Conservation (phyloP, 768 basidiomycete species). For the Fomitopsis serialis region DNA sequence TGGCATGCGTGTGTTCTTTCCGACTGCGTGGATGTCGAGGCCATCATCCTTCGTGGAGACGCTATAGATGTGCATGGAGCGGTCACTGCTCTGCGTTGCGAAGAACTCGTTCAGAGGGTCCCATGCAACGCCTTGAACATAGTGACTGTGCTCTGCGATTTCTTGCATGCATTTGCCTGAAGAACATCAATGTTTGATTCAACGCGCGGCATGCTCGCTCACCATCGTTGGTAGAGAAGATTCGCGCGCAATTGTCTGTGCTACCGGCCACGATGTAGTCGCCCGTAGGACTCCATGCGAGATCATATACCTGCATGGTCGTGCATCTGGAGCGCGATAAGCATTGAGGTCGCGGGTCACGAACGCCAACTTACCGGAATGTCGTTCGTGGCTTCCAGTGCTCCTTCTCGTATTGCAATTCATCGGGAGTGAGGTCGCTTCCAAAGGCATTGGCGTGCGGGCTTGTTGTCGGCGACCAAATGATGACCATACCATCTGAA, state of each 20-base stretch:
- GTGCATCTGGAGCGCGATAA: conserved; percentile 57
- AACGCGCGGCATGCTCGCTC: conserved; percentile 13
- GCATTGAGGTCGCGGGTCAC: not conserved
- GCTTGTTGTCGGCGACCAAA: conserved; percentile 83
- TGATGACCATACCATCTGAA: conserved; percentile 93
- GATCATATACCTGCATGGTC: conserved; percentile 94
- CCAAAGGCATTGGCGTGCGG: conserved; percentile 74
- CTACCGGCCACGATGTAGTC: conserved; percentile 94
- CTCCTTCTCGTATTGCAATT: conserved; percentile 87
- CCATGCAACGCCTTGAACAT: conserved; percentile 99
- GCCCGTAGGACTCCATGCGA: conserved; percentile 95
- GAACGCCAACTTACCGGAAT: conserved; percentile 51
- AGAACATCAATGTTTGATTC: not conserved
- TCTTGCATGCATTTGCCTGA: conserved; percentile 83
- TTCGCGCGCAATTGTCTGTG: conserved; percentile 90
- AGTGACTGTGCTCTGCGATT: conserved; percentile 92
- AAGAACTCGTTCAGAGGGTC: conserved; percentile 97
- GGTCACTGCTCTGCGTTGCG: conserved; percentile 94
- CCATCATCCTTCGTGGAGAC: conserved; percentile 74
- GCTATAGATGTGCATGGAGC: conserved; percentile 92
- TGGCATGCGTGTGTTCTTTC: conserved; percentile 78
- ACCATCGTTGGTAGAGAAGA: conserved; percentile 77
- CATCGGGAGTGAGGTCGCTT: conserved; percentile 74
- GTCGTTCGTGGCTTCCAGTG: conserved; percentile 89
- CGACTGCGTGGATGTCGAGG: conserved; percentile 87